These are phyloP conservation scores for Lepidopterella palustris DNA, from an alignment of 495 filamentous ascomycete genomes.

Conservation along the genomic window DNA sequence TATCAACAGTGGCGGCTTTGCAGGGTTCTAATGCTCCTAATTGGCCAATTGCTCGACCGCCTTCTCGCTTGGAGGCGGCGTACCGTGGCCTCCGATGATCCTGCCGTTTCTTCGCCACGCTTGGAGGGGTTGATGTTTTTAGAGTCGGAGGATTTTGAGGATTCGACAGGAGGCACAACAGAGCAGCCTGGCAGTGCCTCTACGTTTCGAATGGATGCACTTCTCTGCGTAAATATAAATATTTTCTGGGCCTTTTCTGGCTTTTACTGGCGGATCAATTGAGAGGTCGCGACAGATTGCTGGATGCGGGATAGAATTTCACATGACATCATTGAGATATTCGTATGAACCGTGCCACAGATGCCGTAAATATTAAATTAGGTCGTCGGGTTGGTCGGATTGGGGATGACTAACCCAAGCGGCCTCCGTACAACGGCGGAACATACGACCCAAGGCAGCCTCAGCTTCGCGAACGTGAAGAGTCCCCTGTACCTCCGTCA, in stretches of 20 bases:
- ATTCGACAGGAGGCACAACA: not conserved
- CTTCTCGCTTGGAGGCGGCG: not conserved
- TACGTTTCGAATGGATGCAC: not conserved
- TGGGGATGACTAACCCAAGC: not conserved
- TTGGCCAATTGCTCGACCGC: not conserved
- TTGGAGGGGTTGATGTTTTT: not conserved
- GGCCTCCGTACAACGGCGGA: not conserved
- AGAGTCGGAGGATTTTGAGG: too few species aligned
- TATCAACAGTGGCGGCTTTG: not conserved
- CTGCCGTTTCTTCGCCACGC: slow-evolving; percentile 1
- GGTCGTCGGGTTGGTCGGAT: too few species aligned
- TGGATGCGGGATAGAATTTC: not conserved
- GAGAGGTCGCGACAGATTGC: not conserved
- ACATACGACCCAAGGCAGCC: not conserved
- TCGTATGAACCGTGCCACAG: not conserved
- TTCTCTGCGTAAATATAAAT: too few species aligned
- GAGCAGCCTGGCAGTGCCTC: not conserved
- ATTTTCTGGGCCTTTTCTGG: not conserved
- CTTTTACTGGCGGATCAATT: not conserved
- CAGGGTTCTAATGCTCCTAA: not conserved
- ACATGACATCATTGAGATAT: not conserved
- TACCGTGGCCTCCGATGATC: not conserved
- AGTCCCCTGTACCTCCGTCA: not conserved
- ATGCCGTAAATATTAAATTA: not conserved
- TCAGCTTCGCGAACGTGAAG: not conserved